Base-by-base conservation (phyloP, 805 yeast species). In the Ogataea ramenticola region DNA sequence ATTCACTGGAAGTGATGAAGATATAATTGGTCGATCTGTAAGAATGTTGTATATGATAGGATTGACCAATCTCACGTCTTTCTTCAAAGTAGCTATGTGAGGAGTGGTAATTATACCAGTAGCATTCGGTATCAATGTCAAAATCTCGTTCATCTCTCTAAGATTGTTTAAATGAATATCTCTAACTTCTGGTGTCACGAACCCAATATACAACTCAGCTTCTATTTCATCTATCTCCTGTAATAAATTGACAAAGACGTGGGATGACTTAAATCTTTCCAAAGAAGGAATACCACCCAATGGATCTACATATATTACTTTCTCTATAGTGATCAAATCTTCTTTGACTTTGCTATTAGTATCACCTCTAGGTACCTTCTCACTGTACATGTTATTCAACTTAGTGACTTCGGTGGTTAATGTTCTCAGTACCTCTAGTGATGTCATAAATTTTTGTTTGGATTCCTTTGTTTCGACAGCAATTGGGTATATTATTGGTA, bases 51-150 rank as follows among this genome's bases (percentile, higher is more conserved):
- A 87, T 15, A 93, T 79, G 36, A 93, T 74, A 1, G 99, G 99
- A 59, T 93, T 93, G 47, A 81, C 67, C 41, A 75, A 53, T 45
- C 57, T 48, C 35, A 49, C 49, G 17, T 52, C 43, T 29, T 47
- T 54, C 24, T 53, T 19, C 42, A 61, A 61, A 2, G 86, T 79
- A 24, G 95, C 91, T 20, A 87, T 78, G 10, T 69, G 62, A 0
- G 95, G 86, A 0, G 97, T 87, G 0, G 98, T 91, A 30, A 93
- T 84, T 3, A 93, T 67, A 0, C 96, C 99, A 1, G 90, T 77
- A 1, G 77, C 61, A 4, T 65, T 48, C 1, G 87, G 78, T 2
- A 82, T 65, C 10, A 64, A 46, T 3, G 64, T 60, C 32, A 88
- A 66, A 1, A 83, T 60, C 2, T 68, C 63, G 41, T 80, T 72